Conservation (phyloP, 805 yeast species). For the Candida boleticola region DNA sequence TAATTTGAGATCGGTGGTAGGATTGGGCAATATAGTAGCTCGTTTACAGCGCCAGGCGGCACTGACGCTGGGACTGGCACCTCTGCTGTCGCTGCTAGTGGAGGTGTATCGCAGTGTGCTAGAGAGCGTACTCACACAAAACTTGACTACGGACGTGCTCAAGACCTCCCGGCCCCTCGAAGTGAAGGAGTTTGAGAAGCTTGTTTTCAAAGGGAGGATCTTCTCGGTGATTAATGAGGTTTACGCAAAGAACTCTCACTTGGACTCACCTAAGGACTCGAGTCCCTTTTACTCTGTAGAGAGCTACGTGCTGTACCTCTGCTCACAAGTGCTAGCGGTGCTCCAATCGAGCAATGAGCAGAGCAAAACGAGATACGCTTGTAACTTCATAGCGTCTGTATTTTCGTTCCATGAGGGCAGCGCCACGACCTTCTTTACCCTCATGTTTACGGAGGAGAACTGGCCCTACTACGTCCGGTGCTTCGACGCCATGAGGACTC, state of each 20-base stretch:
- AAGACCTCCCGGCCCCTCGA: conserved; percentile 9
- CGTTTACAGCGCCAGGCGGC: conserved; percentile 9
- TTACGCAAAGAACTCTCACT: conserved; percentile 1
- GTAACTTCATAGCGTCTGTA: conserved; percentile 16
- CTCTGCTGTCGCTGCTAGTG: neutral
- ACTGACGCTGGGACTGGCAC: neutral
- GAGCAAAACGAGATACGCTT: neutral
- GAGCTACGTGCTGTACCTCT: conserved; percentile 20
- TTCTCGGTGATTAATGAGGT: conserved; percentile 26
- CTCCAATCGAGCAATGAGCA: conserved; percentile 1
- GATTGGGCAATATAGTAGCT: conserved; percentile 31
- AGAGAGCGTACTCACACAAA: neutral
- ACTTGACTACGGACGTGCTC: neutral
- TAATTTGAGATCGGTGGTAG: conserved; percentile 22
- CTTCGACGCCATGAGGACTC: conserved; percentile 20
- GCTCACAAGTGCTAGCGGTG: conserved; percentile 15
- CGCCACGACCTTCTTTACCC: conserved; percentile 18
- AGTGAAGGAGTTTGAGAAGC: conserved; percentile 32
- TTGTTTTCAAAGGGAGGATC: conserved; percentile 33
- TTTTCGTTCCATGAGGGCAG: conserved; percentile 17
- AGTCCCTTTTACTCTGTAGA: conserved; percentile 14
- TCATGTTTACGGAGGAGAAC: conserved; percentile 16
- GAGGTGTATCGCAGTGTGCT: neutral
- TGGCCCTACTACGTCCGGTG: conserved; percentile 18
- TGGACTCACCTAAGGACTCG: conserved; percentile 10